Percentiles rank a stretch among this genome's conserved stretches.
Conservation (phyloP, 2,329 filamentous ascomycete species). For the Malbranchea zuffiana region DNA sequence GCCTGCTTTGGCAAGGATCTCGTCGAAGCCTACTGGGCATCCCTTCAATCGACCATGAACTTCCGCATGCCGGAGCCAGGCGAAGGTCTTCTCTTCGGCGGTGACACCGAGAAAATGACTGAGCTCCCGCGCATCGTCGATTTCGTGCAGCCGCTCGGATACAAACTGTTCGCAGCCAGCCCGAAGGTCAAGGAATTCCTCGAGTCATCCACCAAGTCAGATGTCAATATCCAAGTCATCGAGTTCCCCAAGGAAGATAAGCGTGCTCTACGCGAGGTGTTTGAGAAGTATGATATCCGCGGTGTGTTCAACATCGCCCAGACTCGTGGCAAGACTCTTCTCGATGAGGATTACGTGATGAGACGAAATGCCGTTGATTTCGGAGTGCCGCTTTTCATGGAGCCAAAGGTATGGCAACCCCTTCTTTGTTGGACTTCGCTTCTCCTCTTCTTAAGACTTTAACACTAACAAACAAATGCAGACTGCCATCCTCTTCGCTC, state of each 20-base stretch:
- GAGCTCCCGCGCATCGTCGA: slow-evolving; percentile 70
- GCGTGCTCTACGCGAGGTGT: slow-evolving; percentile 84
- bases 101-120: slow-evolving; percentile 59
- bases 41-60: slow-evolving; percentile 96
- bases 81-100: slow-evolving; percentile 89
- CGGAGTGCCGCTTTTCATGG: slow-evolving; percentile 95
- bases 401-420: slow-evolving; percentile 65
- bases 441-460: slow-evolving; percentile 2
- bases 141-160: slow-evolving; percentile 77
- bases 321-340: slow-evolving; percentile 66
- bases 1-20: slow-evolving; percentile 96
- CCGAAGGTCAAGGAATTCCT: slow-evolving; percentile 71
- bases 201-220: slow-evolving; percentile 56
- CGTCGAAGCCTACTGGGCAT: slow-evolving; percentile 95
- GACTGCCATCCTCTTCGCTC: slow-evolving; percentile 92
- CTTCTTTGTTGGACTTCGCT: not conserved
- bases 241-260: slow-evolving; percentile 97
- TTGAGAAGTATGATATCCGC: slow-evolving; percentile 91
- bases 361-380: slow-evolving; percentile 96
- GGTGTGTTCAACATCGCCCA: slow-evolving; percentile 92
- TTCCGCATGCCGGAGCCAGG: slow-evolving; percentile 92
- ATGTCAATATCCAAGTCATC: slow-evolving; percentile 71
- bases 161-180: slow-evolving; percentile 86
- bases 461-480: slow-evolving; percentile 35
- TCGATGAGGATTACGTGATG: slow-evolving; percentile 98